Evolutionary conservation across 169 alveolate genomes (phyloP), one percentile per base, ranked within the genome.

Genomic region (Plasmodium cynomolgi): DNA sequence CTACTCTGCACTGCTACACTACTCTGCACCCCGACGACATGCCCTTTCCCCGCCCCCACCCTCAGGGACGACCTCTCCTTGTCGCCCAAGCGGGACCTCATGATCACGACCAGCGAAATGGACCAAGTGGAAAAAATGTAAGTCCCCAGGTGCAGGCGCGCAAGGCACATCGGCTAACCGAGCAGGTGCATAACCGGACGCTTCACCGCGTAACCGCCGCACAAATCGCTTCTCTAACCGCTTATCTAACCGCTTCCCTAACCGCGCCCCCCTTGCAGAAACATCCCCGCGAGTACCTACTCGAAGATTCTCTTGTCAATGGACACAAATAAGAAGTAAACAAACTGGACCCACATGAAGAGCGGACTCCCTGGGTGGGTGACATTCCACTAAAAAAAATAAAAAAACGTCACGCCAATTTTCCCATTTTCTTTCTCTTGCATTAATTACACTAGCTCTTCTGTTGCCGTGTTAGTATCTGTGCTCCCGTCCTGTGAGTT

Each of bases 81-180:
- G 20, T 58, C 83, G 41, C 94, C 94, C 47, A 90, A 90, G 74
- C 39, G 74, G 81, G 94, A 90, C 62, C 47, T 90, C 58, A 79
- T 90, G 91, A 62, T 90, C n/a, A 90, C 94, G 8, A 71, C 91
- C 11, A 90, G 94, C 23, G 94, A 90, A 81, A 90, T 90, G 34
- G 84, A 90, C 56, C 94, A 90, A 81, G 77, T 90, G 26, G 84
- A 90, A 90, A 90, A 90, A 90, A 90, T 90, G 94, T 90, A 90
- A 72, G 94, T 50, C 23, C 47, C 11, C 29, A 54, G 26, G 72
- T 54, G 50, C 34, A 83, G 3, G 73, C 17, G 23, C n/a, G 62
- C 6, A 15, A 50, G 62, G 62, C 23, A 15, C 62, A 15, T 50
- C 20, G 62, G 20, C 62, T 0, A 50, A 15, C 62, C 23, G 62